Conservation (phyloP, 2,329 filamentous ascomycete species). For the Fusarium camptoceras region DNA sequence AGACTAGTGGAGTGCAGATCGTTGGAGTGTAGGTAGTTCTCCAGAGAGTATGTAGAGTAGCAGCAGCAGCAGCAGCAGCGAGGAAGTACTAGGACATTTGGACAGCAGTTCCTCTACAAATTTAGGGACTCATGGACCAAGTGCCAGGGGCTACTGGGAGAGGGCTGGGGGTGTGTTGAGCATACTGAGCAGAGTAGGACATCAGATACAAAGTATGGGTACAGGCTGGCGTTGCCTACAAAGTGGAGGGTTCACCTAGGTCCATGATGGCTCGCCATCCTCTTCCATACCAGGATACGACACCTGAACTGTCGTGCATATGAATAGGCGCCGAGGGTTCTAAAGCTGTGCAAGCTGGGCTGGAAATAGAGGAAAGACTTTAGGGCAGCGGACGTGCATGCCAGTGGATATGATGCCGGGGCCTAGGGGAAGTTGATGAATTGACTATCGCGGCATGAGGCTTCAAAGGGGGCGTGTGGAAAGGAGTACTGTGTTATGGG, state of each 20-base stretch:
- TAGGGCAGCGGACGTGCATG: conserved; percentile 35
- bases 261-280: conserved; percentile 17
- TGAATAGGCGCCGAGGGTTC: conserved; percentile 47
- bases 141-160: conserved; percentile 30
- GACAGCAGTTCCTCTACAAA: conserved; percentile 40
- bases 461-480: conserved; percentile 17
- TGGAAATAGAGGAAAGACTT: conserved; percentile 35
- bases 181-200: conserved; percentile 16
- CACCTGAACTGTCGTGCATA: conserved; percentile 48
- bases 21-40: conserved; percentile 37
- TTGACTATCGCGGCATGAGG: conserved; percentile 28
- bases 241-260: conserved; percentile 22
- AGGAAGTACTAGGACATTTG: conserved; percentile 38
- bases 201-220: conserved; percentile 37
- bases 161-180: conserved; percentile 29
- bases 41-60: background rate
- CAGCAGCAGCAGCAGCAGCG: background rate
- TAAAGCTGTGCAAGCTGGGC: conserved; percentile 28
- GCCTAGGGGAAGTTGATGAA: conserved; percentile 22
- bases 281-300: conserved; percentile 32
- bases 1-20: conserved; percentile 46
- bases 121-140: conserved; percentile 33
- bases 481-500: background rate
- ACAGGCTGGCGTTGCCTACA: conserved; percentile 35
- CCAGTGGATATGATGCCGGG: conserved; percentile 40